Conservation (phyloP, 2,329 filamentous ascomycete species). For the Lomentospora prolificans region DNA sequence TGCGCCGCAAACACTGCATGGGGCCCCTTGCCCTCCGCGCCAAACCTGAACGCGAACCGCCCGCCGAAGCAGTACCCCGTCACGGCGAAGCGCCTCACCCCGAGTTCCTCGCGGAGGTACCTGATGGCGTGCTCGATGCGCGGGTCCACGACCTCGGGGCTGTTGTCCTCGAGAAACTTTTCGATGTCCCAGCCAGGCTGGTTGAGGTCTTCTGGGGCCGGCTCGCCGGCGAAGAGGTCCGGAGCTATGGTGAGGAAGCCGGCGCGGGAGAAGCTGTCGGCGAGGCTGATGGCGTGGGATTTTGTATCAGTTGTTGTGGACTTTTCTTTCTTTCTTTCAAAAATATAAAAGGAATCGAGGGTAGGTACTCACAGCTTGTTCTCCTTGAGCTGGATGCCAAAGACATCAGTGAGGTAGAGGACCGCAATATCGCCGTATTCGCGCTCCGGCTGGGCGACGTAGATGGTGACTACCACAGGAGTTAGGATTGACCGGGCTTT, state of each 20-base stretch:
- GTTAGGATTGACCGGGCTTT: slow-evolving; percentile 17
- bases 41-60: slow-evolving; percentile 30
- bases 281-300: slow-evolving; percentile 18
- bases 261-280: slow-evolving; percentile 26
- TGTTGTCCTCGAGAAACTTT: slow-evolving; percentile 24
- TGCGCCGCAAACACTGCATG: slow-evolving; percentile 55
- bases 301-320: background rate
- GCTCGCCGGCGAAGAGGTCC: slow-evolving; percentile 29
- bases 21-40: slow-evolving; percentile 39
- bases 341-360: no score
- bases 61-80: slow-evolving; percentile 60
- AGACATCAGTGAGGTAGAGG: slow-evolving; percentile 27
- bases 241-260: slow-evolving; percentile 28
- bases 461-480: slow-evolving; percentile 17
- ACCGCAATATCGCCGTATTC: slow-evolving; percentile 13
- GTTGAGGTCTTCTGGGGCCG: slow-evolving; percentile 15
- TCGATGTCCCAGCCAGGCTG: slow-evolving; percentile 20
- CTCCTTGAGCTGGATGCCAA: slow-evolving; percentile 22
- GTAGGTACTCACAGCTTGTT: slow-evolving; percentile 13
- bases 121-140: slow-evolving; percentile 12
- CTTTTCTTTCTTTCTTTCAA: background rate
- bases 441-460: slow-evolving; percentile 7
- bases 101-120: slow-evolving; percentile 31
- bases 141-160: slow-evolving; percentile 21
- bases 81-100: slow-evolving; percentile 42